phyloP scores from a whole-genome alignment of 768 basidiomycete species.

The Termitomyces sp. region DNA sequence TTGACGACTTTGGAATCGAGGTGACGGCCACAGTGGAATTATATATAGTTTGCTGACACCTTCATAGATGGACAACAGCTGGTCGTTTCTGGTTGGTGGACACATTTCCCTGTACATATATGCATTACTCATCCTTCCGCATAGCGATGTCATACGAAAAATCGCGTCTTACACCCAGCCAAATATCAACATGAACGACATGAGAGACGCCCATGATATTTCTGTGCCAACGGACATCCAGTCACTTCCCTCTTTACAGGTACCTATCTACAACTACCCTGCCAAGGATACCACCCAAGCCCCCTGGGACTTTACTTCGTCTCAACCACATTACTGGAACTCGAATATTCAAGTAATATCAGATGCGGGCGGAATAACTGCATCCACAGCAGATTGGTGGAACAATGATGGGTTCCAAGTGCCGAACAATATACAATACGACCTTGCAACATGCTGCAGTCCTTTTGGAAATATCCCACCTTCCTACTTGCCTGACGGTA shows the following conservation, averaged over 20 bases:
- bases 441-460: not conserved
- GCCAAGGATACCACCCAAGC: not conserved
- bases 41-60: not conserved
- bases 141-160: slow-evolving; percentile 32
- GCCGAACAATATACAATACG: not conserved
- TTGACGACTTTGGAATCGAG: slow-evolving; percentile 35
- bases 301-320: not conserved
- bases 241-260: not conserved
- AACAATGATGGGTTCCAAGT: not conserved
- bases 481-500: slow-evolving; percentile 1
- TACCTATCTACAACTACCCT: not conserved
- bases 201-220: not conserved
- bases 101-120: not conserved
- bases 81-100: slow-evolving; percentile 34
- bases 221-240: not conserved
- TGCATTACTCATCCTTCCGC: not conserved
- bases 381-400: not conserved
- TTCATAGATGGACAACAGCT: slow-evolving; percentile 31
- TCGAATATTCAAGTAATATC: not conserved
- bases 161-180: slow-evolving; percentile 23
- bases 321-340: not conserved
- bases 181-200: not conserved
- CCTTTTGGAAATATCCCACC: not conserved
- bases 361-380: not conserved
- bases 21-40: slow-evolving; percentile 14